A percentile compares a stretch with the other conserved stretches of the same genome.
Conservation (phyloP, 139 green algal species). For the Parachlorella kessleri region DNA sequence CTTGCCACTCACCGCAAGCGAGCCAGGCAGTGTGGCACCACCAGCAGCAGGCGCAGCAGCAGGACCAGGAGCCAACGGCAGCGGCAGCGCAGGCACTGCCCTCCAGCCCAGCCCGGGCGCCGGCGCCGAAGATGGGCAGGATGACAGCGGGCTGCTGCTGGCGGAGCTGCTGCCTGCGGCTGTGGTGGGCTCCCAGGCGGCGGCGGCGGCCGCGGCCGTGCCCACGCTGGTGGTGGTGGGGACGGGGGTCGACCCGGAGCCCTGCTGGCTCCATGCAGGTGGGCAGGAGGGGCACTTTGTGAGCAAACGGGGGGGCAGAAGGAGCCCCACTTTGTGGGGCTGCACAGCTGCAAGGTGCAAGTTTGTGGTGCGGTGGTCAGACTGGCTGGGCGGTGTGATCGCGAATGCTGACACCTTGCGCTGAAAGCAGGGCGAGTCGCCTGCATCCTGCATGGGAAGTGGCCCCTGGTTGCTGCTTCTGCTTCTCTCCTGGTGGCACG, state of each 20-base stretch:
- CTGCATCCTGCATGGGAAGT: no score
- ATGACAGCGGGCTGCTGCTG: neutral
- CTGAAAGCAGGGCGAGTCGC: no score
- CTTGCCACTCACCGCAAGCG: neutral
- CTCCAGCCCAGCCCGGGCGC: no score
- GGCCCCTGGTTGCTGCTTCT: no score
- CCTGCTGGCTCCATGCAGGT: constrained; percentile 50
- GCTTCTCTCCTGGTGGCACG: no score
- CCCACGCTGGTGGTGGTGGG: neutral
- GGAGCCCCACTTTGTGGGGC: neutral
- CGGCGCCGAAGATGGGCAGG: no score
- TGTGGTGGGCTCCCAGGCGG: neutral
- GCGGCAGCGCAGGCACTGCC: no score
- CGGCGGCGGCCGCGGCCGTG: neutral
- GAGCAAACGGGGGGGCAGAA: neutral
- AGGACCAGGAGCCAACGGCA: neutral
- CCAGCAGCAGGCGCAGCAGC: neutral
- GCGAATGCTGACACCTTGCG: no score
- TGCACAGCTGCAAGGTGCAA: no score
- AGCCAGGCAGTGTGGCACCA: neutral
- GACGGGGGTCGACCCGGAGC: constrained; percentile 41
- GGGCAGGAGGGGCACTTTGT: neutral
- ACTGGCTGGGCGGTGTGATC: no score
- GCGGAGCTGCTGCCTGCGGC: neutral
- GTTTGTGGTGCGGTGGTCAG: no score